phyloP scores from a whole-genome alignment of 352 stramenopile species.

The Phytophthora chlamydospora region DNA sequence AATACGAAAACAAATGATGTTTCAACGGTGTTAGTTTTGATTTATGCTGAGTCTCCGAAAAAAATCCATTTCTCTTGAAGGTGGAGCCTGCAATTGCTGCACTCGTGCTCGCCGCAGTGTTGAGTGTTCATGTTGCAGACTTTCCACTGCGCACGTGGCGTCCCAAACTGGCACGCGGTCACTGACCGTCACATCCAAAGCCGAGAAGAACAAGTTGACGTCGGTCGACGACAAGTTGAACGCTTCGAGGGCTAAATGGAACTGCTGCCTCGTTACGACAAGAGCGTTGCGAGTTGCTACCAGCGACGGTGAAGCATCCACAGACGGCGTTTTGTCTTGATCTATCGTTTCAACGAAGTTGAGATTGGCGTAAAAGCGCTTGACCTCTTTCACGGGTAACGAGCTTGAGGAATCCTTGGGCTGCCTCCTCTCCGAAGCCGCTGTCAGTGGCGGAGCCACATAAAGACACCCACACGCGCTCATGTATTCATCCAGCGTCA shows the following conservation, averaged over 20 bases:
- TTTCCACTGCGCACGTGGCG: constrained; percentile 48
- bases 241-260: constrained; percentile 62
- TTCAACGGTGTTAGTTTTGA: constrained; percentile 8
- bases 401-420: constrained; percentile 1
- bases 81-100: constrained; percentile 45
- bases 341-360: constrained; percentile 3
- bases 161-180: constrained; percentile 59
- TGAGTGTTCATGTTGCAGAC: constrained; percentile 53
- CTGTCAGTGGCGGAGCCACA: neutral
- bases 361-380: constrained; percentile 22
- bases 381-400: constrained; percentile 21
- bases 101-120: constrained; percentile 52
- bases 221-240: constrained; percentile 51
- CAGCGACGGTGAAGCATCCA: constrained; percentile 29
- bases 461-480: constrained; percentile 50
- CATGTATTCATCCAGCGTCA: constrained; percentile 68
- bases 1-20: constrained; percentile 16
- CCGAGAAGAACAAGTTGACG: constrained; percentile 69
- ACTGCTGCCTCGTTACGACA: constrained; percentile 58
- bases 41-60: constrained; percentile 28
- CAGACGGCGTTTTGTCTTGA: constrained; percentile 3
- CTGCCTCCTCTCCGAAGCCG: constrained; percentile 4
- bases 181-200: constrained; percentile 57
- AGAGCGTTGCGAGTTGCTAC: constrained; percentile 37
- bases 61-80: constrained; percentile 45